Conservation (phyloP, 257 asterid genomes). For the Salvia rosmarinus region DNA sequence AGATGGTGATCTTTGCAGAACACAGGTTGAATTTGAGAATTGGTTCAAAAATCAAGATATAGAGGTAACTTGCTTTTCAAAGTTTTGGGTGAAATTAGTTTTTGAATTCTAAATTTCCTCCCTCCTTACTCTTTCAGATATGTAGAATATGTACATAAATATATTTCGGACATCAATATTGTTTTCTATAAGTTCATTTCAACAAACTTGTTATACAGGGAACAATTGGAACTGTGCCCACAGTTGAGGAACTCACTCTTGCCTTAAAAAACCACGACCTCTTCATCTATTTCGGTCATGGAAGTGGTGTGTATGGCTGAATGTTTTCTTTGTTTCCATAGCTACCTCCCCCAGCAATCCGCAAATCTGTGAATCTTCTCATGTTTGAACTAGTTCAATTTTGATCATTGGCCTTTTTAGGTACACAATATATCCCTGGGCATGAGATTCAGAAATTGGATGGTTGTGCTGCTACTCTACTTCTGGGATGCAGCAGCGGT, state of each 20-base stretch:
- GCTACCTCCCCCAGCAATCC: background rate
- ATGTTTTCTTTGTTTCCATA: background rate
- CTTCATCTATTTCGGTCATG: constrained; percentile 91
- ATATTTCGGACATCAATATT: background rate
- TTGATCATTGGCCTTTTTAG: constrained; percentile 41
- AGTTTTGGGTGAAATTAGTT: background rate
- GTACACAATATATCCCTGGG: constrained; percentile 81
- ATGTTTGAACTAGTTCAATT: no score
- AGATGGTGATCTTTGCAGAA: constrained; percentile 80
- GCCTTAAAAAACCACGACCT: constrained; percentile 86
- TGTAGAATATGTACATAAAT: no score
- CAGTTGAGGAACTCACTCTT: constrained; percentile 62
- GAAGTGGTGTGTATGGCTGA: constrained; percentile 66
- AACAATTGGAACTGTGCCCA: constrained; percentile 71
- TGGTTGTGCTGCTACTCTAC: constrained; percentile 82
- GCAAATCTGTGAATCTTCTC: no score
- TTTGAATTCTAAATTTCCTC: background rate
- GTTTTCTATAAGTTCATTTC: constrained; percentile 20
- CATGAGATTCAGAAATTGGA: constrained; percentile 73
- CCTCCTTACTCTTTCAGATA: constrained; percentile 6
- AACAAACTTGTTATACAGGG: constrained; percentile 60
- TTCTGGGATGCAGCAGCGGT: constrained; percentile 96
- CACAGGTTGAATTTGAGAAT: constrained; percentile 74
- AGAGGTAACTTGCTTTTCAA: constrained; percentile 55
- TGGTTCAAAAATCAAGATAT: constrained; percentile 87